Evolutionary conservation across 1,284 basidiomycete genomes (phyloP).

Genomic region (Blastosporella zonata): DNA sequence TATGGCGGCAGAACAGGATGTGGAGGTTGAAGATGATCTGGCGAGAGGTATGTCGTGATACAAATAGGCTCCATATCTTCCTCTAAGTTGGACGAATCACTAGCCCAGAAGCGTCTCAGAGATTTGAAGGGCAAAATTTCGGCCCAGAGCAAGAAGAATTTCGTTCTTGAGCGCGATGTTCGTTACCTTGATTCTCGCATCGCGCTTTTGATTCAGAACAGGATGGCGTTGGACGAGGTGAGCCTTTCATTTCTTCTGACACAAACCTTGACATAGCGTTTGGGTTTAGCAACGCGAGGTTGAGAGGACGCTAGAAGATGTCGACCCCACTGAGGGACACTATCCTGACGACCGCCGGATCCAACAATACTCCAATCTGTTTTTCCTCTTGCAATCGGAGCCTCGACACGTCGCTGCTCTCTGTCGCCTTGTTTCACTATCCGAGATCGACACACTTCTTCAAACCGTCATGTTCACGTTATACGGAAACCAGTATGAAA

Average conservation of each 20-base stretch:
- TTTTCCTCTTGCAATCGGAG: slow-evolving; percentile 97
- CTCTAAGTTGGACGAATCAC: slow-evolving; percentile 1
- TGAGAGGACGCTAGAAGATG: slow-evolving; percentile 91
- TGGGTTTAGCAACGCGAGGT: slow-evolving; percentile 81
- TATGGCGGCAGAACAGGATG: slow-evolving; percentile 98
- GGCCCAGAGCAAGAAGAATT: slow-evolving; percentile 98
- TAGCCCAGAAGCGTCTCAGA: slow-evolving; percentile 92
- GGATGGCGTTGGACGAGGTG: slow-evolving; percentile 95
- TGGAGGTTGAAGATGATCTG: slow-evolving; percentile 97
- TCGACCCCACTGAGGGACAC: slow-evolving; percentile 84
- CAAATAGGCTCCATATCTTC: background rate
- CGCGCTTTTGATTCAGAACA: slow-evolving; percentile 95
- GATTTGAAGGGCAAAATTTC: slow-evolving; percentile 98
- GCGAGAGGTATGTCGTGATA: slow-evolving; percentile 69
- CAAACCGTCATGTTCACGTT: slow-evolving; percentile 99
- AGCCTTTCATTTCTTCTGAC: slow-evolving; percentile 27
- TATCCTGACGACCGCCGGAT: slow-evolving; percentile 93
- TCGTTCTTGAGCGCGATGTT: slow-evolving; percentile 96
- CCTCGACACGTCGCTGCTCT: slow-evolving; percentile 95
- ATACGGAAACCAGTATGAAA: slow-evolving; percentile 99
- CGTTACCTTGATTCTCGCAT: slow-evolving; percentile 98
- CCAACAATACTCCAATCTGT: slow-evolving; percentile 96
- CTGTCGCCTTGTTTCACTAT: slow-evolving; percentile 93
- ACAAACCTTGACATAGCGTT: slow-evolving; percentile 1
- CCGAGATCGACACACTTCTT: slow-evolving; percentile 97